Percentiles rank a stretch among this genome's conserved stretches.
Evolutionary conservation across 129 eudicot genomes (phyloP).

Genomic region (Lactuca sativa): DNA sequence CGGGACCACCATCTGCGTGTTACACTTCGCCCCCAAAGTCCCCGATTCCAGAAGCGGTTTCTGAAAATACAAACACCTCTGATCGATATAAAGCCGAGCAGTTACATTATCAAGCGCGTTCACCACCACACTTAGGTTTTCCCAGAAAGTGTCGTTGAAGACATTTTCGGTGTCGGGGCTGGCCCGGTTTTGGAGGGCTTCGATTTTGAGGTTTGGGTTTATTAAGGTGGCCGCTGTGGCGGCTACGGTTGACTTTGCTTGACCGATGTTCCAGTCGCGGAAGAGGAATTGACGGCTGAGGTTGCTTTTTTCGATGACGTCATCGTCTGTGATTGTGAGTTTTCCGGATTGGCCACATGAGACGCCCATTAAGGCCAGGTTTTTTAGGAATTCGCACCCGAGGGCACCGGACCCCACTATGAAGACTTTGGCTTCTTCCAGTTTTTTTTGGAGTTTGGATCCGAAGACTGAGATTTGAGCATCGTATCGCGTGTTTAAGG

Average conservation of each 20-base stretch:
- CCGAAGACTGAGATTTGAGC: conserved; percentile 96
- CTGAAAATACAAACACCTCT: conserved; percentile 87
- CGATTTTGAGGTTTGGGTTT: conserved; percentile 63
- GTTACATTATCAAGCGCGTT: conserved; percentile 89
- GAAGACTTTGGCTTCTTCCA: conserved; percentile 75
- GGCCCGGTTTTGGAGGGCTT: conserved; percentile 93
- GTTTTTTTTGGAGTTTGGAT: conserved; percentile 74
- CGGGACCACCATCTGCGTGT: conserved; percentile 94
- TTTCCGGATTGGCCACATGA: conserved; percentile 69
- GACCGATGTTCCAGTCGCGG: conserved; percentile 96
- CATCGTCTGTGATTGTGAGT: conserved; percentile 87
- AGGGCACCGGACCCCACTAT: conserved; percentile 93
- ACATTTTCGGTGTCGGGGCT: conserved; percentile 83
- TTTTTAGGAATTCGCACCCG: conserved; percentile 89
- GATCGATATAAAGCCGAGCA: conserved; percentile 91
- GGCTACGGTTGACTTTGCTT: conserved; percentile 97
- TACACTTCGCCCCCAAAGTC: conserved; percentile 92
- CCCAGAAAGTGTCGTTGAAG: conserved; percentile 82
- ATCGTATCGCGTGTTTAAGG: conserved; percentile 83
- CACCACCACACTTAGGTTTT: conserved; percentile 66
- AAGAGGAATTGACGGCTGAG: conserved; percentile 92
- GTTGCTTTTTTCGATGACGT: conserved; percentile 93
- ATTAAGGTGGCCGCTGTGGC: conserved; percentile 76
- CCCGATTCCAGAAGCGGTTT: conserved; percentile 95
- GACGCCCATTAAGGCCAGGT: conserved; percentile 90